Conservation (phyloP, 371 early-diverging fungal species). For the Mucor saturninus region DNA sequence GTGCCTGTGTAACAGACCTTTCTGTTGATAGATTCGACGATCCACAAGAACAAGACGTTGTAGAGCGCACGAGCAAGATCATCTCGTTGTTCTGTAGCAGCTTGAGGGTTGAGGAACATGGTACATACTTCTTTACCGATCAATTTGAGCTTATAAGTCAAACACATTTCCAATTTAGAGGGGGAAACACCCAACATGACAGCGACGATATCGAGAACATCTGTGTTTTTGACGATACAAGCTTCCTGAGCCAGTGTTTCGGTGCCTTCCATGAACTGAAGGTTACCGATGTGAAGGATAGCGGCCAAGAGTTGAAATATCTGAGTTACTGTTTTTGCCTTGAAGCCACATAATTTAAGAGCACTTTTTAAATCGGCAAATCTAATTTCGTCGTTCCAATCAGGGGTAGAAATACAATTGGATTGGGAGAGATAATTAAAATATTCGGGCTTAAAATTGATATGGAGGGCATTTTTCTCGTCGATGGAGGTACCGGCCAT, state of each 20-base stretch:
- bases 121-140: constrained; percentile 67
- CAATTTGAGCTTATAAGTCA: constrained; percentile 48
- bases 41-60: constrained; percentile 50
- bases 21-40: constrained; percentile 50
- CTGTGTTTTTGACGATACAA: constrained; percentile 64
- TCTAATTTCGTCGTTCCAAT: constrained; percentile 54
- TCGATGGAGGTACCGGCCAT: constrained; percentile 58
- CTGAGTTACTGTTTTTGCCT: constrained; percentile 69
- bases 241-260: constrained; percentile 58
- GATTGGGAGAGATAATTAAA: constrained; percentile 47
- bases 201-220: constrained; percentile 77
- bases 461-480: constrained; percentile 51
- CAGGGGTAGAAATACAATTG: constrained; percentile 21
- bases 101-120: constrained; percentile 62
- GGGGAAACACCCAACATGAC: constrained; percentile 80
- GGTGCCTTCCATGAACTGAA: constrained; percentile 65
- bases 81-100: constrained; percentile 55
- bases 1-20: constrained; percentile 47
- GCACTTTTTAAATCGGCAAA: constrained; percentile 74
- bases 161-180: constrained; percentile 64
- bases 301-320: constrained; percentile 76
- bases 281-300: constrained; percentile 81
- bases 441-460: constrained; percentile 47
- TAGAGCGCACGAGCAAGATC: constrained; percentile 44
- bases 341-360: constrained; percentile 80